phyloP scores from a whole-genome alignment of 108 stramenopile genomes.

The Nannochloropsis oceanica region DNA sequence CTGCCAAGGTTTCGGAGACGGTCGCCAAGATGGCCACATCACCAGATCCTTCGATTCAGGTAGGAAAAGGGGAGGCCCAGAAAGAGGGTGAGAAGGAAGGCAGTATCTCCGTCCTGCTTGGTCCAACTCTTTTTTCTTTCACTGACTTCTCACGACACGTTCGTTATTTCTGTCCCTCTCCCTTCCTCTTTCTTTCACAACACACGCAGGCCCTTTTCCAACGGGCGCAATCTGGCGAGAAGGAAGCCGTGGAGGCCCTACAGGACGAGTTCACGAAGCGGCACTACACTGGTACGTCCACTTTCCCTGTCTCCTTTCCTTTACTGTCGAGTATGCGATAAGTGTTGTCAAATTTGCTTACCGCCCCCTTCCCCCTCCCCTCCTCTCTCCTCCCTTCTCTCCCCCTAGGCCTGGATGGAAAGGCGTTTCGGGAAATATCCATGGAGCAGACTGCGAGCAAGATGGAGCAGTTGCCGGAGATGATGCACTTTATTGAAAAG shows the following conservation, averaged over 20 bases:
- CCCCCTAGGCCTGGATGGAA: background rate
- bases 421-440: background rate
- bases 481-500: background rate
- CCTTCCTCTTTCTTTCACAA: background rate
- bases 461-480: background rate
- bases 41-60: background rate
- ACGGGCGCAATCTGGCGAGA: background rate
- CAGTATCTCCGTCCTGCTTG: background rate
- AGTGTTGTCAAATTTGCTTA: background rate
- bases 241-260: background rate
- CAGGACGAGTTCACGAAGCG: background rate
- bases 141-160: background rate
- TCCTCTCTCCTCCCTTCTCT: background rate
- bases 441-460: background rate
- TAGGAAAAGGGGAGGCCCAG: background rate
- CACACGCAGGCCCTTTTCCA: background rate
- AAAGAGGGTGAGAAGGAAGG: background rate
- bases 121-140: background rate
- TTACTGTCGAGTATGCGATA: too few relatives aligned
- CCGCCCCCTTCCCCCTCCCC: background rate
- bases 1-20: background rate
- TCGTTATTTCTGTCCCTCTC: background rate
- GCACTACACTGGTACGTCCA: background rate
- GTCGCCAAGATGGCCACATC: background rate
- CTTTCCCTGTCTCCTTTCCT: background rate